These are phyloP conservation scores for Microdochium bolleyi DNA, from an alignment of 2,329 filamentous ascomycete species.

Conservation along the genomic window DNA sequence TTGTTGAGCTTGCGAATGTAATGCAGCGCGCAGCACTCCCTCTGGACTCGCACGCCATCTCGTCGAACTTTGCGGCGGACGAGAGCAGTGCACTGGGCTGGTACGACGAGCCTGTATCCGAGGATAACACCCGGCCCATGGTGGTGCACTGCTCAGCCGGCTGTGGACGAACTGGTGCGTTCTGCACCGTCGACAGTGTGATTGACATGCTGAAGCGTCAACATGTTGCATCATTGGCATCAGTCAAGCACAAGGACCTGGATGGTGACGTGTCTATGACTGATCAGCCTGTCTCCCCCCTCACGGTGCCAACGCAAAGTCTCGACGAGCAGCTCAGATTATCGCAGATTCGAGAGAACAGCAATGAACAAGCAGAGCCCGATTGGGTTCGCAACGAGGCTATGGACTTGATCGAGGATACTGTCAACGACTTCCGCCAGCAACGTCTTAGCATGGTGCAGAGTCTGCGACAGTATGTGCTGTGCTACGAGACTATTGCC, in stretches of 20 bases:
- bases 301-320: constrained; percentile 12
- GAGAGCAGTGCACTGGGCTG: constrained; percentile 30
- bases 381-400: constrained; percentile 63
- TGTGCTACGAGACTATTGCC: constrained; percentile 91
- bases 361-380: constrained; percentile 27
- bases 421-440: constrained; percentile 81
- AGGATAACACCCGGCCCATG: constrained; percentile 55
- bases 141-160: constrained; percentile 94
- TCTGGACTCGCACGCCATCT: constrained; percentile 31
- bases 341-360: background rate
- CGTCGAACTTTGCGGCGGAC: constrained; percentile 17
- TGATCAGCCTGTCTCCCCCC: constrained; percentile 18
- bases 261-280: constrained; percentile 42
- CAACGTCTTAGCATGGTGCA: constrained; percentile 97
- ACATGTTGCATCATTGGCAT: constrained; percentile 27
- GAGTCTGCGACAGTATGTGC: constrained; percentile 83
- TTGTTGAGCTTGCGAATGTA: constrained; percentile 81
- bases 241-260: constrained; percentile 15
- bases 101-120: constrained; percentile 52
- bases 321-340: constrained; percentile 9
- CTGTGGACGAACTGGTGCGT: constrained; percentile 90
- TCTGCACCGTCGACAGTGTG: constrained; percentile 93
- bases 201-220: constrained; percentile 96
- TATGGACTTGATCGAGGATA: constrained; percentile 74
- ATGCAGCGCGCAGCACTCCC: constrained; percentile 55